Evolutionary conservation across 139 green algal species (phyloP).

Genomic region (Ostreobium quekettii): DNA sequence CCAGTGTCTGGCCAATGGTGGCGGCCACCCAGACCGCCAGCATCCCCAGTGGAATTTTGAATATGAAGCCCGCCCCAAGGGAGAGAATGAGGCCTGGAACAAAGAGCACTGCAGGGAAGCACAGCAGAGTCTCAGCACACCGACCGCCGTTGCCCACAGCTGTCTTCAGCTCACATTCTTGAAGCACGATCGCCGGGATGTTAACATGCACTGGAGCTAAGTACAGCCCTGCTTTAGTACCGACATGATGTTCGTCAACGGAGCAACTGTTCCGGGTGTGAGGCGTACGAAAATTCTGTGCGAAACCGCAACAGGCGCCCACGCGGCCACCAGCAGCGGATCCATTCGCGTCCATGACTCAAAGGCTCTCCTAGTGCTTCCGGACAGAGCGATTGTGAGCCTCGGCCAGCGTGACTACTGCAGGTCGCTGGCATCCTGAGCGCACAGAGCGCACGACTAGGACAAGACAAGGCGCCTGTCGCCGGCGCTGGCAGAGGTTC

Average conservation of each 20-base stretch:
- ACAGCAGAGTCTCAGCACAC: not conserved
- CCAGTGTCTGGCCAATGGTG: slow-evolving; percentile 11
- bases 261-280: not conserved
- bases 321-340: no score
- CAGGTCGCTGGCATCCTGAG: no score
- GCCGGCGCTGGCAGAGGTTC: no score
- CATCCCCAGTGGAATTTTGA: slow-evolving; percentile 5
- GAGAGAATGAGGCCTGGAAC: slow-evolving; percentile 13
- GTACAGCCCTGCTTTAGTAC: not conserved
- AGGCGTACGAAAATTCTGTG: no score
- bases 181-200: not conserved
- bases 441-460: no score
- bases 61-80: slow-evolving; percentile 13
- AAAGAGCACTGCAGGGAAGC: slow-evolving; percentile 12
- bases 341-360: no score
- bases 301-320: no score
- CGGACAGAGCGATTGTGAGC: no score
- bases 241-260: not conserved
- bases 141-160: not conserved
- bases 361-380: no score
- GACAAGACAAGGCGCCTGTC: no score
- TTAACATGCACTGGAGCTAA: not conserved
- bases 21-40: slow-evolving; percentile 9
- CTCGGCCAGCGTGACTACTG: no score
- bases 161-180: not conserved